phyloP scores from a whole-genome alignment of 306 rosid genomes.

The Lupinus albus region DNA sequence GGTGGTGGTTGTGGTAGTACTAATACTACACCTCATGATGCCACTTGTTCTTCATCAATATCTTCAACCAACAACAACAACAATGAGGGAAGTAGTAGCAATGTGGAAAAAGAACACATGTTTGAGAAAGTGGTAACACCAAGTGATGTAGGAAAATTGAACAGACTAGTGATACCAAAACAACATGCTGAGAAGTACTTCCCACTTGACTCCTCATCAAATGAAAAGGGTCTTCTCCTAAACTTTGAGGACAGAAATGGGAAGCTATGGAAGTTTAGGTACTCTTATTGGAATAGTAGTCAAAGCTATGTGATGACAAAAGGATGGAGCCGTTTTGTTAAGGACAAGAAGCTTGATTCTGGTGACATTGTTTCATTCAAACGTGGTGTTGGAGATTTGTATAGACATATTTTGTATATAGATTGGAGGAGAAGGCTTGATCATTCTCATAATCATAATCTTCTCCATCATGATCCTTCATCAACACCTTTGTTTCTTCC shows the following conservation, averaged over 20 bases:
- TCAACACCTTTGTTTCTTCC: slow-evolving; percentile 38
- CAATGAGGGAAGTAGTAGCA: not conserved
- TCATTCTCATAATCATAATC: not conserved
- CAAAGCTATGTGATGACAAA: slow-evolving; percentile 94
- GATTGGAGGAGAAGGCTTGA: slow-evolving; percentile 67
- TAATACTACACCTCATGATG: too few species aligned
- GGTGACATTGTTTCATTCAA: slow-evolving; percentile 82
- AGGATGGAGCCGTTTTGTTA: slow-evolving; percentile 93
- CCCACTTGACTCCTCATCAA: slow-evolving; percentile 67
- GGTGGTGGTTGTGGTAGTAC: not conserved
- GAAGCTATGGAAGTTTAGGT: slow-evolving; percentile 78
- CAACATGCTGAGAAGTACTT: slow-evolving; percentile 81
- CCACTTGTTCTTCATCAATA: too few species aligned
- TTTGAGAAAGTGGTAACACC: slow-evolving; percentile 88
- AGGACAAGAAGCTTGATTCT: slow-evolving; percentile 82
- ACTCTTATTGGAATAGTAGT: slow-evolving; percentile 89
- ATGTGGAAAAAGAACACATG: slow-evolving; percentile 74
- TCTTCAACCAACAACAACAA: not conserved
- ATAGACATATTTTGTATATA: slow-evolving; percentile 59
- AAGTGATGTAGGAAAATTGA: slow-evolving; percentile 86
- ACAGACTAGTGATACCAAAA: slow-evolving; percentile 80
- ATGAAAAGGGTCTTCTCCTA: slow-evolving; percentile 76
- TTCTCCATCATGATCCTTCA: slow-evolving; percentile 26
- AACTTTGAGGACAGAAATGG: slow-evolving; percentile 72
- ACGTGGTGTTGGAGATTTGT: slow-evolving; percentile 61